phyloP scores from a whole-genome alignment of 139 green algal species.

The Tetradesmus lagerheimii region DNA sequence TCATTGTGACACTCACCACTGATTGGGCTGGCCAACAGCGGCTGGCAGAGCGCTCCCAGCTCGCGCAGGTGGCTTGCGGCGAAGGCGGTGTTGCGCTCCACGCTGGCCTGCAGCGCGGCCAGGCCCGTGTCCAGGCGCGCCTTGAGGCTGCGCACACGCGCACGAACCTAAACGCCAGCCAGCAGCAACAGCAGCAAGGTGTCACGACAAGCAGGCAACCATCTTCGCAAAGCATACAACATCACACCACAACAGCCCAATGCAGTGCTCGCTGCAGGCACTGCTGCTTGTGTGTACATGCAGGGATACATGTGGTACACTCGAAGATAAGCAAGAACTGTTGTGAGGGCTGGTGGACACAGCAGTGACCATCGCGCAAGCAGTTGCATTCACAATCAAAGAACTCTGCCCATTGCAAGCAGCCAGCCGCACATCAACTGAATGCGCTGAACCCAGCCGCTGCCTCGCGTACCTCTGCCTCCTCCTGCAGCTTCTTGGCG shows the following conservation, averaged over 20 bases:
- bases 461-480: conserved; percentile 61
- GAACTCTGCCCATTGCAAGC: no score
- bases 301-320: no score
- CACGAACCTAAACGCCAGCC: conserved; percentile 57
- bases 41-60: conserved; percentile 69
- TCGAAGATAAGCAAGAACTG: no score
- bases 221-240: background rate
- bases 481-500: conserved; percentile 70
- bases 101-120: conserved; percentile 61
- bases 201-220: background rate
- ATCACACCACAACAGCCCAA: background rate
- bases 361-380: no score
- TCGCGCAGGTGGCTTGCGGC: conserved; percentile 70
- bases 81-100: conserved; percentile 58
- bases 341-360: no score
- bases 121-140: conserved; percentile 71
- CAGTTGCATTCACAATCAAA: no score
- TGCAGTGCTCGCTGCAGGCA: no score
- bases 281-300: background rate
- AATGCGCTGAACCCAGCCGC: background rate
- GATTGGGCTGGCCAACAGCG: conserved; percentile 78
- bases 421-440: no score
- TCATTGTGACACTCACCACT: conserved; percentile 59
- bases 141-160: conserved; percentile 65
- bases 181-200: background rate